Base-by-base conservation (phyloP, 768 basidiomycete genomes). In the Panellus pusillus region DNA sequence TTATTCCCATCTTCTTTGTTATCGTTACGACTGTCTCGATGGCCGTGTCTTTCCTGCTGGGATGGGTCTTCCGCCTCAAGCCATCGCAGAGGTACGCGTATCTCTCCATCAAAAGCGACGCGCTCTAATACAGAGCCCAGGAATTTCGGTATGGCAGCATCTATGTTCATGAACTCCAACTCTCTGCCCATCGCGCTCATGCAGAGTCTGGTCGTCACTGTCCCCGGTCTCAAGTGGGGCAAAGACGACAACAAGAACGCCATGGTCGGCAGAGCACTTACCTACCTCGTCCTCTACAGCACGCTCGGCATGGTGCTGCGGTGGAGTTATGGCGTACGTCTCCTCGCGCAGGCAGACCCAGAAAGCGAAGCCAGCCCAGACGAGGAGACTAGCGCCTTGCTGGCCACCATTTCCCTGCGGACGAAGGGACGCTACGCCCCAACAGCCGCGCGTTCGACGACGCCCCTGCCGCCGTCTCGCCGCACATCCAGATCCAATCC, bases 281-380 rank as follows among this genome's bases (percentile, higher is more conserved):
- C 89, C 0, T 95, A 96, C 65, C 80, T 96, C 41, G 91, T 97
- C 7, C 77, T 98, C 18, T 95, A 95, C 68, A 93, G 91, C 54
- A 97, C 95, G 0, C 78, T 98, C 29, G 97, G 97, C 40, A 96
- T 96, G 93, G 84, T 98, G 64, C 71, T 97, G 28, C 87, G 95
- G 14, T 98, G 96, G 90, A 94, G 91, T 49, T 92, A 89, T 67
- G 94, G 94, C 17, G 87, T 97, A n/a, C 81, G 79, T 45, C 76
- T 96, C 0, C 78, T 97, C 8, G 79, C 90, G 0, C 81, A 80
- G 52, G 87, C 90, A 3, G 90, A 91, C 52, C 68, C 71, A 3
- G 68, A 74, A 38, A 52, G 50, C 29, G 49, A 57, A 28, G 58
- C 55, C 13, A 50, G 58, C 36, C 35, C 60, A 14, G 67, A 65